Evolutionary conservation across 495 filamentous ascomycete genomes (phyloP), one percentile per base, ranked within the genome.

Genomic region (Daldinia caldariorum): DNA sequence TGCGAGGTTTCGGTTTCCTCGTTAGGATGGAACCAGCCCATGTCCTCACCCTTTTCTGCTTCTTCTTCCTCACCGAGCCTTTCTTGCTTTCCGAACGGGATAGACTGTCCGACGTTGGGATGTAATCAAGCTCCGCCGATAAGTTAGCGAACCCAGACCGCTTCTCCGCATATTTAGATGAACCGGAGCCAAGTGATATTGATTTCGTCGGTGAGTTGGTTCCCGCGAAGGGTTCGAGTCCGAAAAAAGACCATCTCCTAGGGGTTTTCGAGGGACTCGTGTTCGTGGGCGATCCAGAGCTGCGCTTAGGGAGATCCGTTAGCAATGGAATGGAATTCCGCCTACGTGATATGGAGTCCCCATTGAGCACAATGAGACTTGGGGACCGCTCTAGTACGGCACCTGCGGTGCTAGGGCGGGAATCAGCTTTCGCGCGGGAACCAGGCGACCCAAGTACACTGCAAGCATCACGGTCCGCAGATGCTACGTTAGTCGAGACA

Each of bases 21-120:
- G 89, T 88, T 38, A 95, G 77, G 65, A 95, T 89, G 18, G 90
- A 87, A 29, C 89, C 91, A 38, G 92, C 91, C 91, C 92, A 94
- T 1, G 88, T 87, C 67, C 90, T 92, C 59, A 94, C 91, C 77
- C 89, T 92, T 75, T 92, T 92, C 69, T 91, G 87, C 74, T 89
- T 90, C 77, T 92, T 91, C 45, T 81, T 83, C 13, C 79, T 72
- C n/a, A 67, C 61, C 0, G 70, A 66, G 35, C 58, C 73, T 75
- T 91, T 93, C 67, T 83, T 82, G 37, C 72, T 75, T 3, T 70
- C 66, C 41, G 32, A 7, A 32, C 49, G 34, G 45, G 63, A 57
- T 16, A 53, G 34, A 5, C 16, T 60, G 22, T 66, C 29, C n/a
- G n/a, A 10, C 18, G 8, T 50, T 39, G 47, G 31, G 4, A 20